Evolutionary conservation across 345 rosid genomes (phyloP), one percentile per base, ranked within the genome.

Genomic region (Ailanthus altissimus): DNA sequence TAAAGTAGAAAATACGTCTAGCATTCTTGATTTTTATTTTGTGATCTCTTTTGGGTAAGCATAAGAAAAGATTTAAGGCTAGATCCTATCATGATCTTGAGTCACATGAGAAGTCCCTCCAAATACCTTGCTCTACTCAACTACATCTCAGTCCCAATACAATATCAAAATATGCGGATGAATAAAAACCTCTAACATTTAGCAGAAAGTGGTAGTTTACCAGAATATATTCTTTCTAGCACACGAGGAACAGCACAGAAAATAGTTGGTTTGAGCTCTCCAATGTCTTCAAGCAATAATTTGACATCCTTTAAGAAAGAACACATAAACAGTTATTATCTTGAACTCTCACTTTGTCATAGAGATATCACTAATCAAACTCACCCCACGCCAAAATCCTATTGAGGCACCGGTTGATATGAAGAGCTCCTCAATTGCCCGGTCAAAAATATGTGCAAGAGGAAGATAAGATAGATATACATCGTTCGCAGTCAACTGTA

Each of bases 241-340:
- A 97, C 99, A 23, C 98, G 99, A 65, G 99, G 99, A 81, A 97
- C 98, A 21, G 99, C 98, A 78, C 99, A 97, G 83, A 97, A 94
- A 70, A 92, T 73, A 78, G 92, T 87, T 45, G 99, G 97, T 86
- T 91, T 94, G 70, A 97, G 89, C 84, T 91, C 99, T 72, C 86
- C 89, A 63, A 97, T 77, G 81, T 97, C 99, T 78, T 94, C 99
- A 54, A 89, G 72, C 87, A 97, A 87, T 54, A 92, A 76, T 83
- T 92, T 94, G 78, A 92, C 95, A 76, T 97, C 99, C 99, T 97
- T 32, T 90, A 38, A 79, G 68, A 75, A 26, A 69, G 32, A 61
- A 61, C 2, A 69, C 42, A 75, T 54, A 72, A 83, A 72, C 56
- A 58, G 69, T 43, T 46, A 56, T 20, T 15, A 18, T 51, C 38